Evolutionary conservation across 2,329 filamentous ascomycete species (phyloP).

Genomic region (Cladosporium sp.): DNA sequence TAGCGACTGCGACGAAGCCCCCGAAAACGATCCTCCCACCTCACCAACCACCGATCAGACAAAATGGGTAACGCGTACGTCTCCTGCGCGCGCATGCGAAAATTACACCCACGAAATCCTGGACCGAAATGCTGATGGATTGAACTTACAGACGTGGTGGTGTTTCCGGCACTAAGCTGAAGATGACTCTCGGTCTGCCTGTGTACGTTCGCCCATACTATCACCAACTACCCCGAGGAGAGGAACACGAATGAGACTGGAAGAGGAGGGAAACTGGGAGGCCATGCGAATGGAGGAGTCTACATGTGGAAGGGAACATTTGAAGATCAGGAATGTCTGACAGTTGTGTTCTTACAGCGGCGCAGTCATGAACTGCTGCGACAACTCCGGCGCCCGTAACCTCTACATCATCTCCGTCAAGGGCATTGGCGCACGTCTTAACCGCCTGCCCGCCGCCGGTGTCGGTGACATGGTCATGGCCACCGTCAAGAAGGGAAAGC

Average conservation of each 20-base stretch:
- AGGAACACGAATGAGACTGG: not conserved
- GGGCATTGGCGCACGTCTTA: conserved; percentile 95
- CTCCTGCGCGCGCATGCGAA: conserved; percentile 8
- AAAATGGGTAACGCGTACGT: conserved; percentile 22
- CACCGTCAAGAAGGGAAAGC: conserved; percentile 99
- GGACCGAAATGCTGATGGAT: conserved; percentile 20
- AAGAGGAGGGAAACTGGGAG: not conserved
- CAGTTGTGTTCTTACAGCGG: conserved; percentile 59
- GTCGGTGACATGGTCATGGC: conserved; percentile 99
- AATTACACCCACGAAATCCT: not conserved
- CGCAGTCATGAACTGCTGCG: conserved; percentile 99
- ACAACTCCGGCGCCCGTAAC: conserved; percentile 97
- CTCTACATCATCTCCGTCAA: conserved; percentile 99
- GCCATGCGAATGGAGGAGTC: not conserved
- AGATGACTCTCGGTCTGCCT: conserved; percentile 99
- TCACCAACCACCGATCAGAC: conserved; percentile 20
- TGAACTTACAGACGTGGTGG: conserved; percentile 55
- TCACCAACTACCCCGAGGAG: conserved; percentile 7
- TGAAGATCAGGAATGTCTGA: conserved; percentile 23
- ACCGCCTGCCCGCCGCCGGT: conserved; percentile 94
- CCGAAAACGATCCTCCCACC: conserved; percentile 15
- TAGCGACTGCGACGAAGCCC: conserved; percentile 17
- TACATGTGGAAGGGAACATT: conserved; percentile 1
- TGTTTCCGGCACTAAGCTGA: conserved; percentile 99
- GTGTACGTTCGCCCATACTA: conserved; percentile 69